Evolutionary conservation across 2,329 filamentous ascomycete genomes (phyloP).

Genomic region (Apiospora saccharicola): DNA sequence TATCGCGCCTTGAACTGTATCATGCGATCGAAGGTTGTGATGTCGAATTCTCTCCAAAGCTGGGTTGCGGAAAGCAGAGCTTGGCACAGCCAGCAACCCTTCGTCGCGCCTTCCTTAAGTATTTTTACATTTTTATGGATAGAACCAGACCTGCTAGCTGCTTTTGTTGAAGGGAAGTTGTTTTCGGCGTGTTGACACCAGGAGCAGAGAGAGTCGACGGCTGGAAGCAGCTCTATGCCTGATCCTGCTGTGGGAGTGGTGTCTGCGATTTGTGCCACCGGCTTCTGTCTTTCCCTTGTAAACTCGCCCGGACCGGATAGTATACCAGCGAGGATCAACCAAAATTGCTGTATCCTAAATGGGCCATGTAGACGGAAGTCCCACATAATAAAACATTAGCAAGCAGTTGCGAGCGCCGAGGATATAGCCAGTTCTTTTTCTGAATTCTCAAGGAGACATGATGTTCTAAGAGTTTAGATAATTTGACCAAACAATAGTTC

Average conservation of each 20-base stretch:
- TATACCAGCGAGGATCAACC: too few relatives aligned
- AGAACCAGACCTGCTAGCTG: not conserved
- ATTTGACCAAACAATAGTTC: too few relatives aligned
- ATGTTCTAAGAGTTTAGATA: too few relatives aligned
- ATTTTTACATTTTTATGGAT: not conserved
- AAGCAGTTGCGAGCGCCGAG: too few relatives aligned
- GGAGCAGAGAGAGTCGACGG: not conserved
- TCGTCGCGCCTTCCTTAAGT: not conserved
- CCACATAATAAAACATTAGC: too few relatives aligned
- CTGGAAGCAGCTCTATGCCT: not conserved
- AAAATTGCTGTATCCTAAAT: too few relatives aligned
- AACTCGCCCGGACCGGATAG: not conserved
- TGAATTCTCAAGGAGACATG: too few relatives aligned
- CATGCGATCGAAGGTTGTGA: not conserved
- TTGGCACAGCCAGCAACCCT: conserved; percentile 23
- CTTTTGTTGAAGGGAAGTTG: not conserved
- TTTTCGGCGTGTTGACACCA: not conserved
- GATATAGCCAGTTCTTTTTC: too few relatives aligned
- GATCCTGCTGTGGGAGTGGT: not conserved
- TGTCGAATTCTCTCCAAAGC: conserved; percentile 17
- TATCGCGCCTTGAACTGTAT: conserved; percentile 6
- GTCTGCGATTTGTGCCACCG: not conserved
- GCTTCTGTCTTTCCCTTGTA: not conserved
- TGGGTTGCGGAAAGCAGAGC: conserved; percentile 1
- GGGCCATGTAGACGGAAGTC: too few relatives aligned